Base-by-base conservation (phyloP, 2,329 filamentous ascomycete genomes). In the Fusarium hainanense region DNA sequence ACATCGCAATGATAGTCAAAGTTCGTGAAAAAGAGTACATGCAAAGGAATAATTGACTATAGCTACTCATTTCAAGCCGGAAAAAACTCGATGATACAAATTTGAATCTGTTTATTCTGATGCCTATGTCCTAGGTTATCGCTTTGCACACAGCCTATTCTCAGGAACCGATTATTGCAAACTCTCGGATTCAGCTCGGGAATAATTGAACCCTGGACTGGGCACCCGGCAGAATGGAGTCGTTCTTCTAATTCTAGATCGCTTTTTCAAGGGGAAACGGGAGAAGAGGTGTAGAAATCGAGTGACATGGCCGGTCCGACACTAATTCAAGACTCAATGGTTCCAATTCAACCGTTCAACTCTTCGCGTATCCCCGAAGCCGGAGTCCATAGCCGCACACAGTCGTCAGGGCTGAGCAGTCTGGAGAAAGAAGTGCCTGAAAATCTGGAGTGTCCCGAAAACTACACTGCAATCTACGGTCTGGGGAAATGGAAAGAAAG, bases 401-500 rank as follows among this genome's bases (percentile, higher is more conserved):
- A 42, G 13, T 25, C 28, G 51, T 30, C 37, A 63, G 49, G 58
- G 40, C 50, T 49, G 51, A 58, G 32, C 23, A 40, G 48, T 27
- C 54, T 65, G 52, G 62, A 65, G 62, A 65, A 65, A 37, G 34
- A 37, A 47, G 48, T 56, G 55, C 63, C 55, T 67, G 54, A 58
- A 63, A 58, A 54, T 63, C 62, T 58, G 57, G 69, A 66, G 56
- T 28, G 41, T 69, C 61, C 61, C 56, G 54, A 71, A 49, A 59
- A 30, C 11, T 63, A 68, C 68, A 64, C 20, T 56, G 14, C 42
- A 64, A 59, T 59, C 44, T 47, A 59, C 40, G 58, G 67, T 73
- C 72, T 74, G 72, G 72, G 72, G 72, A 70, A 74, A 68, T 55
- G 71, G 63, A 70, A 70, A 57, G 56, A 69, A 63, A 64, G 47